Evolutionary conservation across 129 eudicot genomes (phyloP).

Genomic region (Centaurea solstitialis): DNA sequence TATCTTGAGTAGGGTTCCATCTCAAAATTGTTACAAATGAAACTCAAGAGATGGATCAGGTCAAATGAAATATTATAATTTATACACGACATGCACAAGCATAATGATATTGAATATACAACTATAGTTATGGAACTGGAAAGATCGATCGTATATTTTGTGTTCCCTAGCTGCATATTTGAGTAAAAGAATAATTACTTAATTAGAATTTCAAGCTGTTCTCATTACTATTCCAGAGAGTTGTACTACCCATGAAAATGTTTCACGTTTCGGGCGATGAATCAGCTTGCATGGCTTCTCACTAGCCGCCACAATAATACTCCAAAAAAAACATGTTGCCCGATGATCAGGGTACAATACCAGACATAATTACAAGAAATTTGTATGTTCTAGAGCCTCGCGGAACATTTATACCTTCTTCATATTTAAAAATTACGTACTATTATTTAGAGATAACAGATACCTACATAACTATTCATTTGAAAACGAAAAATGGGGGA

Average conservation of each 20-base stretch:
- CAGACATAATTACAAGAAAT: background rate
- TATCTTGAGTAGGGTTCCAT: background rate
- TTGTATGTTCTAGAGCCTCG: background rate
- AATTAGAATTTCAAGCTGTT: background rate
- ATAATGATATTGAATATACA: background rate
- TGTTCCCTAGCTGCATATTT: conserved; percentile 1
- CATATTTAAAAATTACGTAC: background rate
- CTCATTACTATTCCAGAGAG: background rate
- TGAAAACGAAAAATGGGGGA: background rate
- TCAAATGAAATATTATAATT: background rate
- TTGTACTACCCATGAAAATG: too few relatives aligned
- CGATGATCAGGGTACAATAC: background rate
- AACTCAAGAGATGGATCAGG: background rate
- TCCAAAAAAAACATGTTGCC: background rate
- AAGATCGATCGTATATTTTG: background rate
- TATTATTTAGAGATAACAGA: background rate
- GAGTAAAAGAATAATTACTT: background rate
- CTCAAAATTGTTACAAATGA: background rate
- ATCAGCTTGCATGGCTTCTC: background rate
- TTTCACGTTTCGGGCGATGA: background rate
- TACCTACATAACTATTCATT: background rate
- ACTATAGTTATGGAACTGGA: background rate
- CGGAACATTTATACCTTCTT: background rate
- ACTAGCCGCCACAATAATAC: background rate
- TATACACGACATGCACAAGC: background rate